Base-by-base conservation (phyloP, 345 rosid species). In the Moricandia arvensis region DNA sequence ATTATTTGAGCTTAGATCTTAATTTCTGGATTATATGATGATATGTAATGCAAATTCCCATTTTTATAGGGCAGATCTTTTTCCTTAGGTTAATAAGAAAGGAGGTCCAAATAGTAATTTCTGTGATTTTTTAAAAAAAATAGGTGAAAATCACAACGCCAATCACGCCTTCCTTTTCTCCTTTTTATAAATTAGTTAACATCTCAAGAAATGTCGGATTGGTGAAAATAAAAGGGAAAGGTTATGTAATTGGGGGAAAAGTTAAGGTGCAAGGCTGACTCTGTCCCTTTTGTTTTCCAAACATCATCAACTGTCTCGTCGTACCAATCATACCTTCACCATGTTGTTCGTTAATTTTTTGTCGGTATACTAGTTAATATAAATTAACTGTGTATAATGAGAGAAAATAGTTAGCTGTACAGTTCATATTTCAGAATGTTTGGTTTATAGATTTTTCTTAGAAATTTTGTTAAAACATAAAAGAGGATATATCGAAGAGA, bases 281-380 rank as follows among this genome's bases (percentile, higher is more conserved):
- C 53, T 72, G 68, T 61, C 60, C 47, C 68, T 71, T 68, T 65
- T 47, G 76, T 66, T 65, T 77, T 77, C 21, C 64, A 57, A 55
- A 41, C 67, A 49, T 45, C 67, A 77, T 65, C 67, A 71, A 65
- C 54, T 77, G 72, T 71, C 72, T 38, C 67, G 43, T 77, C 76
- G 72, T 72, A 72, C 72, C 73, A 77, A 77, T 59, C 73, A 77
- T 59, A 18, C 54, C 18, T 77, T 59, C 75, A 71, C 75, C 80
- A 57, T 77, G 41, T 71, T 71, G 27, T 76, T 77, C 64, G 63
- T 59, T 24, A 59, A 13, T 27, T 59, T 71, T 65, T 77, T 69
- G 76, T 77, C 80, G 80, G 68, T 55, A 71, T 63, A 64, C 66
- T 64, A 15, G 53, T 47, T 43, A 41, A 33, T 33, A 33, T 33